Conservation (phyloP, 352 stramenopile genomes). For the Phytophthora brassicae region DNA sequence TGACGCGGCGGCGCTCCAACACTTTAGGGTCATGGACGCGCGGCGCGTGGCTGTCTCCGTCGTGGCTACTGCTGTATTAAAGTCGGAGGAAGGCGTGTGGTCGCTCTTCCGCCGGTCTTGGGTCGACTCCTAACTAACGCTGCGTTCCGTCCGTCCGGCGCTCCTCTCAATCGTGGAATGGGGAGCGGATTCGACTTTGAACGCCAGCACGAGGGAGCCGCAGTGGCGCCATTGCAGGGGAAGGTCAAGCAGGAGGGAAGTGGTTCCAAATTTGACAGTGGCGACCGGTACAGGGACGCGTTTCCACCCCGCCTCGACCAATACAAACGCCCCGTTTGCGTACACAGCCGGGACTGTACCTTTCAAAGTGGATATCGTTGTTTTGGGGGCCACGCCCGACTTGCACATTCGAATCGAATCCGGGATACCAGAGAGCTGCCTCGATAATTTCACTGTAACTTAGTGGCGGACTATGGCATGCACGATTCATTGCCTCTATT, state of each 20-base stretch:
- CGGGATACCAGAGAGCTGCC: no score
- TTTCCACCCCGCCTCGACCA: no score
- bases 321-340: no score
- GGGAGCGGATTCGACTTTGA: constrained; percentile 35
- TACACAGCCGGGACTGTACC: not conserved
- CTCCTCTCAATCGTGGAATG: constrained; percentile 37
- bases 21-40: constrained; percentile 63
- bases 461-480: no score
- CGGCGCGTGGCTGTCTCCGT: constrained; percentile 9
- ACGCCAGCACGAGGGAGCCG: constrained; percentile 23
- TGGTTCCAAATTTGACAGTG: constrained; percentile 16
- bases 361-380: not conserved
- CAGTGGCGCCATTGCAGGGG: constrained; percentile 40
- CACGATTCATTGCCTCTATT: no score
- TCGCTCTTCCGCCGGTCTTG: not conserved
- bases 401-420: no score
- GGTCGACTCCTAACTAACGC: not conserved
- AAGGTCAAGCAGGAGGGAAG: constrained; percentile 32
- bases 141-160: constrained; percentile 6
- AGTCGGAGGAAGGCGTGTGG: not conserved
- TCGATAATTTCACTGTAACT: no score
- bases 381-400: no score
- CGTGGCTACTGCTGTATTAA: constrained; percentile 8
- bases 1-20: constrained; percentile 47
- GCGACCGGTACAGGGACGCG: not conserved